Evolutionary conservation across 2,329 filamentous ascomycete genomes (phyloP), one percentile per base, ranked within the genome.

Genomic region (Aspergillus luchuensis): DNA sequence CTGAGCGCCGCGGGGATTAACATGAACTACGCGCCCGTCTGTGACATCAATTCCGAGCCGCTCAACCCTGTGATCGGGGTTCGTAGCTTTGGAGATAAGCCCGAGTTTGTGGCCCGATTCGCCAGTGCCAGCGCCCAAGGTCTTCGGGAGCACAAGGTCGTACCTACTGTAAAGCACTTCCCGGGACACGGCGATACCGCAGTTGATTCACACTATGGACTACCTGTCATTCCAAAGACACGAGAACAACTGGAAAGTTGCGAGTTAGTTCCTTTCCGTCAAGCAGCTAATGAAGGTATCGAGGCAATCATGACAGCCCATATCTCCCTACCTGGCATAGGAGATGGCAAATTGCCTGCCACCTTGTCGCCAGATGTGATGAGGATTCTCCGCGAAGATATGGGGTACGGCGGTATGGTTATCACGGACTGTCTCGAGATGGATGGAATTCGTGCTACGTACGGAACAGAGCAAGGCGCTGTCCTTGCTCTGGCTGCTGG

Each of bases 281-380:
- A 78, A 57, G 78, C 76, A 17, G 72, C 76, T 4, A 74, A 70
- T 2, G 76, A 80, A 67, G 74, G 72, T 2, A 72, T 80, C 19
- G 78, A 81, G 61, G 69, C 75, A 8, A 71, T 81, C 8, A 80
- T 81, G 78, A 80, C 76, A 4, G 77, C 79, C 8, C 78, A 81
- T 64, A 80, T 80, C 66, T 72, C 76, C 11, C 60, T 80, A 52
- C 74, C 77, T 13, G 69, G 63, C 10, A 68, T 80, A 47, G 72
- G 72, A 43, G 67, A 71, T 30, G 59, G 64, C 51, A 69, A 66
- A n/a, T 65, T 78, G 1, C 79, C 78, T 4, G 77, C 77, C 8
- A 80, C 77, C 4, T 63, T 80, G 19, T 79, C 74, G 21, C 67
- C 72, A 0, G 69, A 73, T 39, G 73, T 68, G 1, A 69, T 80